Evolutionary conservation across 805 yeast species (phyloP).

Genomic region (Candida ovalis): DNA sequence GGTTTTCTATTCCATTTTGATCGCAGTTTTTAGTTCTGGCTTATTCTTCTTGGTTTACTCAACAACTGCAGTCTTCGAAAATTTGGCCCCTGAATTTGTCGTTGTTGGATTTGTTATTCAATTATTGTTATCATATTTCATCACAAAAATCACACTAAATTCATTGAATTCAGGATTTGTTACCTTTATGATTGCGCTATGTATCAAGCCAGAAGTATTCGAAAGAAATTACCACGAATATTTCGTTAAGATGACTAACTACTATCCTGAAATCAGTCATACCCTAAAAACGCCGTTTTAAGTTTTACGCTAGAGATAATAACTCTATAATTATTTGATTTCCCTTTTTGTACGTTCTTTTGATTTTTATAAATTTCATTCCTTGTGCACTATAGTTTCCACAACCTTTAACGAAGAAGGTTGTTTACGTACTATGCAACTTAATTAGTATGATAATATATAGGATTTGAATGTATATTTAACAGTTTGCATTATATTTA

Average conservation of each 20-base stretch:
- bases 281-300: slow-evolving; percentile 29
- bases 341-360: too few species aligned
- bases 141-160: slow-evolving; percentile 66
- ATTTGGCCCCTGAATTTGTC: slow-evolving; percentile 26
- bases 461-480: too few species aligned
- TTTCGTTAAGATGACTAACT: slow-evolving; percentile 27
- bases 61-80: slow-evolving; percentile 11
- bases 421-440: too few species aligned
- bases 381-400: too few species aligned
- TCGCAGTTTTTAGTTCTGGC: slow-evolving; percentile 42
- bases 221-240: slow-evolving; percentile 63
- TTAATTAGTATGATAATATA: too few species aligned
- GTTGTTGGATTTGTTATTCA: slow-evolving; percentile 25
- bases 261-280: slow-evolving; percentile 30
- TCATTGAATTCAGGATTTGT: slow-evolving; percentile 79
- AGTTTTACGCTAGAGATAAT: too few species aligned
- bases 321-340: too few species aligned
- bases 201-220: slow-evolving; percentile 81
- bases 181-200: slow-evolving; percentile 79
- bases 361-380: too few species aligned
- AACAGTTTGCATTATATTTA: too few species aligned
- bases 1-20: slow-evolving; percentile 69
- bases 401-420: too few species aligned
- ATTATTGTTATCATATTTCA: slow-evolving; percentile 70
- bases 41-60: slow-evolving; percentile 12